Evolutionary conservation across 2,329 filamentous ascomycete genomes (phyloP).

Genomic region (Talaromyces albobiverticillius): DNA sequence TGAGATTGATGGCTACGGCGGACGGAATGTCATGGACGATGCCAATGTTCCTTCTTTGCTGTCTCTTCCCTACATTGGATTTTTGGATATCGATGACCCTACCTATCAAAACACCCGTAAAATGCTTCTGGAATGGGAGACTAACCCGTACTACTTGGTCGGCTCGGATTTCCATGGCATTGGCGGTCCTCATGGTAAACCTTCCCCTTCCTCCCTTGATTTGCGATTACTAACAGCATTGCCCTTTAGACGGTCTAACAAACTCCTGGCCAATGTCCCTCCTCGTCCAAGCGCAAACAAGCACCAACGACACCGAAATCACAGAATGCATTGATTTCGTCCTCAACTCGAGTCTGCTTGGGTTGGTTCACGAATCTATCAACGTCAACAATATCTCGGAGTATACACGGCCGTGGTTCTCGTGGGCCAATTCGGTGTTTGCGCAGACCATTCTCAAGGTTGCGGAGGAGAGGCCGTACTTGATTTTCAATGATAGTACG

Average conservation of each 20-base stretch:
- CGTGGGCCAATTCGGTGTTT: conserved; percentile 97
- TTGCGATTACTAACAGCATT: conserved; percentile 36
- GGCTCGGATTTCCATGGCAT: conserved; percentile 81
- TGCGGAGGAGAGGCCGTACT: conserved; percentile 80
- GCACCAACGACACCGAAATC: conserved; percentile 78
- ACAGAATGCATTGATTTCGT: conserved; percentile 68
- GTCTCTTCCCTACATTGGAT: conserved; percentile 58
- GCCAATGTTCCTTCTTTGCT: conserved; percentile 64
- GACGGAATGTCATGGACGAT: conserved; percentile 62
- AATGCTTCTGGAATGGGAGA: conserved; percentile 70
- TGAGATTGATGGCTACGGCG: conserved; percentile 65
- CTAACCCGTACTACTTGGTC: conserved; percentile 85
- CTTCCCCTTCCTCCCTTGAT: conserved; percentile 9
- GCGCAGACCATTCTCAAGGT: conserved; percentile 88
- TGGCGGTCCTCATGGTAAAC: conserved; percentile 67
- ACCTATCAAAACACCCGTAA: conserved; percentile 86
- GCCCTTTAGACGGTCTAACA: conserved; percentile 68
- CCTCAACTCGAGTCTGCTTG: conserved; percentile 69
- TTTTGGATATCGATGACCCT: conserved; percentile 57
- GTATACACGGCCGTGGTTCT: conserved; percentile 93
- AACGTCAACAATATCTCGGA: conserved; percentile 67
- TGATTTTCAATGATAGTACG: conserved; percentile 69
- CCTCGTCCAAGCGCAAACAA: conserved; percentile 86
- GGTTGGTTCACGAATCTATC: conserved; percentile 88
- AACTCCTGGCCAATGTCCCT: conserved; percentile 98